A percentile compares a stretch with the other conserved stretches of the same genome.
phyloP scores from a whole-genome alignment of 129 eudicot genomes.

The Artemisia argyi region DNA sequence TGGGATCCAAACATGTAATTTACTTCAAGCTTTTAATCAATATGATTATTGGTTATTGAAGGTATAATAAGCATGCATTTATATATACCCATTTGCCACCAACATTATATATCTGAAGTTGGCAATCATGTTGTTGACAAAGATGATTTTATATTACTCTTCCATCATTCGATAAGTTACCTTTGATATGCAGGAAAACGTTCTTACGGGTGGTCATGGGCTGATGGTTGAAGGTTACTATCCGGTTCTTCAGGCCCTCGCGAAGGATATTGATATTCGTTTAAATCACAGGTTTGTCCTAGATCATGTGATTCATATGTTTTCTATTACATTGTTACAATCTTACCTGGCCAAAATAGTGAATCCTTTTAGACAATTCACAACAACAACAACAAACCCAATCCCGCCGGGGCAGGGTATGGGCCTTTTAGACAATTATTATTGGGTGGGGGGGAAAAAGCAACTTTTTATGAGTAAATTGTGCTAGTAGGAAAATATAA shows the following conservation, averaged over 20 bases:
- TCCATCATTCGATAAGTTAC: neutral
- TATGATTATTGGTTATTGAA: neutral
- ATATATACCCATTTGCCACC: neutral
- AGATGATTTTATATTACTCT: neutral
- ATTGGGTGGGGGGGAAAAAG: no score
- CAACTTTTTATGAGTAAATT: no score
- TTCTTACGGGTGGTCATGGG: constrained; percentile 96
- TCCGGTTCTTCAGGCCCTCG: constrained; percentile 78
- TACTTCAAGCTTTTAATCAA: neutral
- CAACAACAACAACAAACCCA: no score
- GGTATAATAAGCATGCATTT: neutral
- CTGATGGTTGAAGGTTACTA: constrained; percentile 90
- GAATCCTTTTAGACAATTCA: neutral
- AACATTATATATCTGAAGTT: neutral
- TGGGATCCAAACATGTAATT: neutral
- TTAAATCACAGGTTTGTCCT: constrained; percentile 77
- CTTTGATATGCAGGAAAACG: constrained; percentile 69
- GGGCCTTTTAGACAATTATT: no score
- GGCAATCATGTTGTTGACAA: neutral
- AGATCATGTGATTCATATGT: neutral
- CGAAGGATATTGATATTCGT: constrained; percentile 79
- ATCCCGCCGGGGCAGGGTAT: no score
- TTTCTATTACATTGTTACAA: neutral
- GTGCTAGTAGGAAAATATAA: no score
- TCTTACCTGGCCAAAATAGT: neutral